Evolutionary conservation across 2,329 filamentous ascomycete species (phyloP).

Genomic region (Meredithiella fracta): DNA sequence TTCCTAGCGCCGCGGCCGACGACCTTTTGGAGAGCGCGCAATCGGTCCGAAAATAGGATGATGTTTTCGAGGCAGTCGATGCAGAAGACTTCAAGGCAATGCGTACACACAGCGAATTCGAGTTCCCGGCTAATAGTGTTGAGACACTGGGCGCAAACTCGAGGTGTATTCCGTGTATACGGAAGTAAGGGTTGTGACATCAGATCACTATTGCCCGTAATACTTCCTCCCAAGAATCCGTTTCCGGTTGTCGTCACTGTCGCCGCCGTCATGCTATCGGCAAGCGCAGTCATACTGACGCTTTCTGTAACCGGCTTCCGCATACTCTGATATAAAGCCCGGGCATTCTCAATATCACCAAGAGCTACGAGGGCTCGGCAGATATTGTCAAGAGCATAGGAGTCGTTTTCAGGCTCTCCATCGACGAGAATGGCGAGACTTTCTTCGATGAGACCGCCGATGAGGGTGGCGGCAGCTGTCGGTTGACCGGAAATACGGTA

Average conservation of each 20-base stretch:
- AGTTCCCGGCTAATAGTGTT: slow-evolving; percentile 21
- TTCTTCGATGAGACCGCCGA: slow-evolving; percentile 23
- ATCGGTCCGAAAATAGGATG: slow-evolving; percentile 15
- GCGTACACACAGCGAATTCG: slow-evolving; percentile 23
- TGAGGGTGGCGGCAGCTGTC: slow-evolving; percentile 19
- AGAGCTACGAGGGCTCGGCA: slow-evolving; percentile 25
- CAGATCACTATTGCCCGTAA: slow-evolving; percentile 16
- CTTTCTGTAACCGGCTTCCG: slow-evolving; percentile 20
- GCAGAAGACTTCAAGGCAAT: slow-evolving; percentile 26
- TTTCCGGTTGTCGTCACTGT: slow-evolving; percentile 13
- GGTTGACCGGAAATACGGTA: slow-evolving; percentile 21
- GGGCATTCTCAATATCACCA: slow-evolving; percentile 23
- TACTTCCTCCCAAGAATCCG: slow-evolving; percentile 19
- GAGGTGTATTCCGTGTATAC: slow-evolving; percentile 21
- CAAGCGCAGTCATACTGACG: slow-evolving; percentile 15
- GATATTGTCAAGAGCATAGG: slow-evolving; percentile 27
- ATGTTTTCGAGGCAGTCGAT: slow-evolving; percentile 20
- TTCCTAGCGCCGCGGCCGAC: slow-evolving; percentile 18
- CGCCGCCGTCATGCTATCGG: not conserved
- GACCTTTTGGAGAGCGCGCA: slow-evolving; percentile 16
- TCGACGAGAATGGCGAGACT: slow-evolving; percentile 25
- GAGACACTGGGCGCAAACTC: slow-evolving; percentile 25
- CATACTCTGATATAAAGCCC: slow-evolving; percentile 25
- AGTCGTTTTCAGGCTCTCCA: slow-evolving; percentile 26
- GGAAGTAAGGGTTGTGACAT: slow-evolving; percentile 23